phyloP scores from a whole-genome alignment of 2,329 filamentous ascomycete genomes.

The Fusarium avenaceum region DNA sequence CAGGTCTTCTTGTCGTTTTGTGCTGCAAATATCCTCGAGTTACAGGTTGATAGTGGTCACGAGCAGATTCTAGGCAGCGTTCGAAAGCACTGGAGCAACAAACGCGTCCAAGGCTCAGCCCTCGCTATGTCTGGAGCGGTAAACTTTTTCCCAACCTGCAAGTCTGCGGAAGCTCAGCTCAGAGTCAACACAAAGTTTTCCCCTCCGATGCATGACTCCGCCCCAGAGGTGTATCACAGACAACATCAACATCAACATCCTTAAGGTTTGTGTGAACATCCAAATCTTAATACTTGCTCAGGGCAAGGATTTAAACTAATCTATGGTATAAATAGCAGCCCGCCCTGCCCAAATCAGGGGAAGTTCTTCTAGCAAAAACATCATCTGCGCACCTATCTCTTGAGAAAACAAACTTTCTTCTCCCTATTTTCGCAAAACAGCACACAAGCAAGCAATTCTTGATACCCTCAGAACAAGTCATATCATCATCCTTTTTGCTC shows the following conservation, averaged over 20 bases:
- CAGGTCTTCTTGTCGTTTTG: background rate
- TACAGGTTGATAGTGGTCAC: background rate
- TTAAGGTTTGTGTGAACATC: constrained; percentile 21
- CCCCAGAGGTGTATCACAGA: background rate
- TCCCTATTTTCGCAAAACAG: background rate
- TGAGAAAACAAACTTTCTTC: background rate
- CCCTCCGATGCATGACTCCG: background rate
- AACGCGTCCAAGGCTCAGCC: background rate
- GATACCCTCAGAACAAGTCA: background rate
- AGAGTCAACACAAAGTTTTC: background rate
- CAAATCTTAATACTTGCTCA: background rate
- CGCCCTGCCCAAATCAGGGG: background rate
- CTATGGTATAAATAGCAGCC: background rate
- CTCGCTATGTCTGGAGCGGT: constrained; percentile 11
- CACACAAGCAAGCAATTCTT: background rate
- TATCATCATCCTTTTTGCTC: background rate
- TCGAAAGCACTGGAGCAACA: constrained; percentile 5
- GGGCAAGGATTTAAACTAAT: background rate
- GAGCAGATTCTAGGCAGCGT: background rate
- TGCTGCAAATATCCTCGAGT: background rate
- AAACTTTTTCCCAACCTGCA: background rate
- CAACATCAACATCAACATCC: background rate
- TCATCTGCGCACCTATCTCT: background rate
- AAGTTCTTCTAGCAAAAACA: background rate
- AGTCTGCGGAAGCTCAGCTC: background rate